Base-by-base conservation (phyloP, 768 basidiomycete genomes). In the Clitopilus passeckerianus region DNA sequence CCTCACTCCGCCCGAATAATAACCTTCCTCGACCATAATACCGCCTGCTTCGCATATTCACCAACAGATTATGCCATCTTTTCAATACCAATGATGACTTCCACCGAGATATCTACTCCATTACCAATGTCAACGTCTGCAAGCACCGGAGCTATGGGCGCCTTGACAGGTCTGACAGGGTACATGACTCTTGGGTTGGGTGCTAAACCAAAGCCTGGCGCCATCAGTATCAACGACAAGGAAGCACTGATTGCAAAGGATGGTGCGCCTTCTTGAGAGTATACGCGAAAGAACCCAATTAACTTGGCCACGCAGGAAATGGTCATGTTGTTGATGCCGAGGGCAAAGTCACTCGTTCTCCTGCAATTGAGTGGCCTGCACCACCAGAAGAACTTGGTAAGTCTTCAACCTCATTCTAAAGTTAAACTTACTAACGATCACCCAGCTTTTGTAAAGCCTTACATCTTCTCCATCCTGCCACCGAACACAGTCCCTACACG, bases 1-100 rank as follows among this genome's bases (percentile, higher is more conserved):
- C 91, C 95, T 12, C 96, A 98, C 69, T 94, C 95, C 8, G 88
- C 97, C n/a, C 84, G 97, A 41, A 79, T 82, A 0, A 86, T 97
- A 54, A 77, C 86, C 1, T 95, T 98, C 69, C 72, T 93, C 54
- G 76, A 85, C 60, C 66, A 81, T 5, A 78, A 85, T 23, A 77
- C 77, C 1, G 77, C 83, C 8, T 89, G 89, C 63, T 85, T 95
- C 62, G 91, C 89, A 0, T 94, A 94, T 70, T 84, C 90, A n/a
- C 79, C 84, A 0, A 84, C 89, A 0, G 90, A 91, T 63, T 85
- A 89, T 69, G 89, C 86, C 0, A 72, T 95, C 6, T 90, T 93
- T 63, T 85, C 84, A 2, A 72, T 92, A 35, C 76, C 80, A 37
- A 81, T 78, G 1, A 83, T 84, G 76, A 75, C 81, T 1, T 76